Percentiles rank a stretch among this genome's conserved stretches.
Conservation (phyloP, 129 eudicot genomes). For the Oenanthe sinensis region DNA sequence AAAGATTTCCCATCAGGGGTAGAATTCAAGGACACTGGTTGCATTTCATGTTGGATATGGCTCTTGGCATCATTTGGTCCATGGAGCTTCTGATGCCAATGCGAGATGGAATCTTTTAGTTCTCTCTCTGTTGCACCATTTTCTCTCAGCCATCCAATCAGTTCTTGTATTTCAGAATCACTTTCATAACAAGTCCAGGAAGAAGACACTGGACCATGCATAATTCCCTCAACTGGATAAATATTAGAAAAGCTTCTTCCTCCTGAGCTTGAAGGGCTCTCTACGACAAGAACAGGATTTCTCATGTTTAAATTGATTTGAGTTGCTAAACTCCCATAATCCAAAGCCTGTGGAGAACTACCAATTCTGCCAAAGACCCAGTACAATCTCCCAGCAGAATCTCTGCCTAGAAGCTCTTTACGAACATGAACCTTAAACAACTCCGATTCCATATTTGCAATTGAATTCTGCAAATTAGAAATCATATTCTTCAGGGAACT, state of each 20-base stretch:
- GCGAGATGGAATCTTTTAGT: conserved; percentile 54
- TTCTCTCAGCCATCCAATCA: conserved; percentile 59
- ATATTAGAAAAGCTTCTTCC: conserved; percentile 4
- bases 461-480: conserved; percentile 41
- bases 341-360: conserved; percentile 20
- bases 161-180: conserved; percentile 50
- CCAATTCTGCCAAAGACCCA: conserved; percentile 45
- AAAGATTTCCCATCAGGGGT: conserved; percentile 16
- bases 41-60: conserved; percentile 14
- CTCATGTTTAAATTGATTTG: conserved; percentile 4
- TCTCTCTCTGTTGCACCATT: conserved; percentile 57
- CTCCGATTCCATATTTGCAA: conserved; percentile 46
- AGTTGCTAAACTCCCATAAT: neutral
- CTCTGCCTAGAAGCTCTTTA: conserved; percentile 73
- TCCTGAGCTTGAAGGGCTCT: conserved; percentile 17
- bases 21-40: neutral
- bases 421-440: conserved; percentile 50
- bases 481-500: conserved; percentile 29
- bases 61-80: conserved; percentile 17
- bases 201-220: conserved; percentile 23
- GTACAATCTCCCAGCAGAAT: conserved; percentile 65
- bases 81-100: conserved; percentile 37
- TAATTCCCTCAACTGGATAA: conserved; percentile 24
- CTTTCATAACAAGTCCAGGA: conserved; percentile 68
- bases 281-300: conserved; percentile 10